Evolutionary conservation across 2,329 filamentous ascomycete species (phyloP).

Genomic region (Diaporthe vaccinii): DNA sequence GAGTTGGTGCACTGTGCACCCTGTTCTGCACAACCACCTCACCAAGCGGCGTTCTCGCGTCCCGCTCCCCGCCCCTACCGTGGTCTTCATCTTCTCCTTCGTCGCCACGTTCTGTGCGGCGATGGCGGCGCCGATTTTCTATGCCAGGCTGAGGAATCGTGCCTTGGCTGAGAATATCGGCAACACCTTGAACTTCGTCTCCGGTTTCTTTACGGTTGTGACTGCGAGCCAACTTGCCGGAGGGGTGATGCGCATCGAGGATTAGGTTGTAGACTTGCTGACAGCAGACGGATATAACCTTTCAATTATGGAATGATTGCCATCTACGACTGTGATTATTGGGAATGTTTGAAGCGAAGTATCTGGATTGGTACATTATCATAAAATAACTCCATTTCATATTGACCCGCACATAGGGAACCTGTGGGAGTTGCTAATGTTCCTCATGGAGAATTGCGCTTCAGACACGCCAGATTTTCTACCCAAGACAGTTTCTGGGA

Average conservation of each 20-base stretch:
- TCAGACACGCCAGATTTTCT: not conserved
- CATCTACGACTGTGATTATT: not conserved
- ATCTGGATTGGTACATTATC: no score
- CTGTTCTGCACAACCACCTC: constrained; percentile 41
- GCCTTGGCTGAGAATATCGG: not conserved
- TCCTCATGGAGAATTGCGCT: not conserved
- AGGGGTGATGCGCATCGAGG: not conserved
- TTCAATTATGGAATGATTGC: not conserved
- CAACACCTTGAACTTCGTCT: constrained; percentile 17
- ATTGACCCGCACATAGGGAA: no score
- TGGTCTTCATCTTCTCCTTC: not conserved
- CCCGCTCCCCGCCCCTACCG: not conserved
- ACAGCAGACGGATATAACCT: not conserved
- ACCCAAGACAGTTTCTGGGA: not conserved
- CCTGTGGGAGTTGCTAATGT: not conserved
- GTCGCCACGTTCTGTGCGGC: not conserved
- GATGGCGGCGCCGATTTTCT: not conserved
- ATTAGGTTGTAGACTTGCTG: not conserved
- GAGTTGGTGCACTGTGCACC: constrained; percentile 3
- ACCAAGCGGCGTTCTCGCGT: not conserved
- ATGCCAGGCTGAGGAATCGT: not conserved
- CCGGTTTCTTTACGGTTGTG: not conserved
- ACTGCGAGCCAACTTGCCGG: constrained; percentile 3
- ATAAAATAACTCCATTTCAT: no score
- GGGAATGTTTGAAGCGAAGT: no score